Conservation (phyloP, 2,329 filamentous ascomycete species). For the Talaromyces sp. region DNA sequence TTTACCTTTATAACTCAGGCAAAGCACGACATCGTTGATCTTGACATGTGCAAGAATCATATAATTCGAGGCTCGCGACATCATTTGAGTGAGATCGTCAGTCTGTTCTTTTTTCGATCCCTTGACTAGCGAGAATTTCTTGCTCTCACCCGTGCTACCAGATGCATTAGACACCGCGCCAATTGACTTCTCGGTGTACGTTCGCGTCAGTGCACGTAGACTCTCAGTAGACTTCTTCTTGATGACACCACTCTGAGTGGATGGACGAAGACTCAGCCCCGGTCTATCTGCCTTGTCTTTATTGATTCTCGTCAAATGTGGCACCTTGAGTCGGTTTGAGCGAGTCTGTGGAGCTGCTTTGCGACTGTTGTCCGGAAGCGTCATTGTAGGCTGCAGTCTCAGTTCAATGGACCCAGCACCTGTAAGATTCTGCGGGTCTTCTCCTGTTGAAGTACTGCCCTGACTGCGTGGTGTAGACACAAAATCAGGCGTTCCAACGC, state of each 20-base stretch:
- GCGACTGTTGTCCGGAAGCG: slow-evolving; percentile 45
- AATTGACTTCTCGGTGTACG: slow-evolving; percentile 38
- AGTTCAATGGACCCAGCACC: slow-evolving; percentile 74
- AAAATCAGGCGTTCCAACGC: slow-evolving; percentile 49
- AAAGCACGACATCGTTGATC: slow-evolving; percentile 91
- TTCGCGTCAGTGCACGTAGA: slow-evolving; percentile 35
- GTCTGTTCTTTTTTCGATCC: slow-evolving; percentile 60
- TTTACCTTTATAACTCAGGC: slow-evolving; percentile 93
- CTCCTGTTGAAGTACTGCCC: slow-evolving; percentile 33
- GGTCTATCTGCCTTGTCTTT: slow-evolving; percentile 27
- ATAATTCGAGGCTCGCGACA: slow-evolving; percentile 88
- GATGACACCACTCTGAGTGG: slow-evolving; percentile 26
- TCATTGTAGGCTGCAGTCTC: slow-evolving; percentile 77
- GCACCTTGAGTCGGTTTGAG: slow-evolving; percentile 29
- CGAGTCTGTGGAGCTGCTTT: slow-evolving; percentile 32
- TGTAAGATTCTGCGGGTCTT: slow-evolving; percentile 56
- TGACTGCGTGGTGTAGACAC: slow-evolving; percentile 40
- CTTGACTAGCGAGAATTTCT: slow-evolving; percentile 47
- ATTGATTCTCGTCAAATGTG: slow-evolving; percentile 35
- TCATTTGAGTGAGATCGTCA: slow-evolving; percentile 96
- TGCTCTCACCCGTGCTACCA: slow-evolving; percentile 36
- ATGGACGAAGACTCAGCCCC: slow-evolving; percentile 5
- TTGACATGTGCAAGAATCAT: slow-evolving; percentile 97
- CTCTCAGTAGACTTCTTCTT: slow-evolving; percentile 45
- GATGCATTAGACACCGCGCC: slow-evolving; percentile 30